A percentile compares a stretch with the other conserved stretches of the same genome.
Conservation (phyloP, 805 yeast genomes). For the Metschnikowia orientalis region DNA sequence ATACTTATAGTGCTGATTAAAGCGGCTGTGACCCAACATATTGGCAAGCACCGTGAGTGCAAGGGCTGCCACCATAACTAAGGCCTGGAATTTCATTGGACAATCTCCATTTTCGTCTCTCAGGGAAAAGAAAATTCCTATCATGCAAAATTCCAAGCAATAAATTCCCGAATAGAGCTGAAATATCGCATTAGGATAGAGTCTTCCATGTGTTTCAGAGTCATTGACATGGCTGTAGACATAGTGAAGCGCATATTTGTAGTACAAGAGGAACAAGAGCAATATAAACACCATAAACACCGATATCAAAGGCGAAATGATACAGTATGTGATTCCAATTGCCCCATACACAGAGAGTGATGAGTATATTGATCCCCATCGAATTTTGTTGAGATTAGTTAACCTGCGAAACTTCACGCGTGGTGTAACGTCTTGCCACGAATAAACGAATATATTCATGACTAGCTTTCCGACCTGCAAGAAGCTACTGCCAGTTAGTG, state of each 20-base stretch:
- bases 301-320: constrained; percentile 74
- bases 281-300: constrained; percentile 57
- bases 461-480: constrained; percentile 55
- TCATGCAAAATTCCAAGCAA: constrained; percentile 70
- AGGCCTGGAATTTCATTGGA: constrained; percentile 45
- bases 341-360: constrained; percentile 71
- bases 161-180: constrained; percentile 80
- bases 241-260: constrained; percentile 62
- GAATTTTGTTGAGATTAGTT: constrained; percentile 41
- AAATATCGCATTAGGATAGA: constrained; percentile 70
- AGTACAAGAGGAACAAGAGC: constrained; percentile 52
- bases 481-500: constrained; percentile 69
- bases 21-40: constrained; percentile 44
- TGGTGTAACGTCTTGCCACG: constrained; percentile 53
- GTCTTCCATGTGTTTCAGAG: constrained; percentile 64
- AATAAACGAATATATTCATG: constrained; percentile 31
- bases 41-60: constrained; percentile 57
- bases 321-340: constrained; percentile 72
- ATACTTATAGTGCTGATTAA: constrained; percentile 25
- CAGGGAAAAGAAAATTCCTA: constrained; percentile 70
- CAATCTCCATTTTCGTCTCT: constrained; percentile 43
- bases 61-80: constrained; percentile 49
- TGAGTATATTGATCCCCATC: constrained; percentile 81
- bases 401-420: constrained; percentile 47
- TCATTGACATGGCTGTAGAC: constrained; percentile 48